A percentile compares a stretch with the other conserved stretches of the same genome.
These are phyloP conservation scores for Nicotiana sylvestris DNA, from an alignment of 257 asterid genomes.

Conservation along the genomic window DNA sequence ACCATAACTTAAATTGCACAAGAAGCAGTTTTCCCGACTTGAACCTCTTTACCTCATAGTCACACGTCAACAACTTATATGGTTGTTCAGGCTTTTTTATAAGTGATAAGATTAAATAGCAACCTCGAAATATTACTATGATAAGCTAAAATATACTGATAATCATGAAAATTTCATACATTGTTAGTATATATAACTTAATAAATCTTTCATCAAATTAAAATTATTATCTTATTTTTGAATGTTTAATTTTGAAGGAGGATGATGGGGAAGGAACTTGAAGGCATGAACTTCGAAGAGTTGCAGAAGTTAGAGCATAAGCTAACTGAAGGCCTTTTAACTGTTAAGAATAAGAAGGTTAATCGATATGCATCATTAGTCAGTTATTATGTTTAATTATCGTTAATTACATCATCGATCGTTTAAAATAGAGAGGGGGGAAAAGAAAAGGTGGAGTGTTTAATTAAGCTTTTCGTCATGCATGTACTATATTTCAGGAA, in stretches of 20 bases:
- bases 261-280: constrained; percentile 75
- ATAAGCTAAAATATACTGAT: no score
- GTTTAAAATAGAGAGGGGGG: neutral
- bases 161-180: no score
- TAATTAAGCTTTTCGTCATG: neutral
- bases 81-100: no score
- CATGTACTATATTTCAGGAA: constrained; percentile 40
- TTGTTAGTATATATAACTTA: neutral
- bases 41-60: no score
- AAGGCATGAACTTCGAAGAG: constrained; percentile 51
- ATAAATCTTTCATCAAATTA: neutral
- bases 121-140: no score
- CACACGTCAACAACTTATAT: no score
- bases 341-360: constrained; percentile 68
- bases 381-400: neutral
- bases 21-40: no score
- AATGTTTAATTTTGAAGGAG: constrained; percentile 30
- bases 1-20: no score
- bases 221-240: neutral
- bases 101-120: no score
- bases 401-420: neutral
- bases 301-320: constrained; percentile 64
- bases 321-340: constrained; percentile 54
- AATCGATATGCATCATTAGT: neutral
- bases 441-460: no score